These are phyloP conservation scores for Lodderomyces orthopsilosis DNA, from an alignment of 1,139 yeast species.

Conservation along the genomic window DNA sequence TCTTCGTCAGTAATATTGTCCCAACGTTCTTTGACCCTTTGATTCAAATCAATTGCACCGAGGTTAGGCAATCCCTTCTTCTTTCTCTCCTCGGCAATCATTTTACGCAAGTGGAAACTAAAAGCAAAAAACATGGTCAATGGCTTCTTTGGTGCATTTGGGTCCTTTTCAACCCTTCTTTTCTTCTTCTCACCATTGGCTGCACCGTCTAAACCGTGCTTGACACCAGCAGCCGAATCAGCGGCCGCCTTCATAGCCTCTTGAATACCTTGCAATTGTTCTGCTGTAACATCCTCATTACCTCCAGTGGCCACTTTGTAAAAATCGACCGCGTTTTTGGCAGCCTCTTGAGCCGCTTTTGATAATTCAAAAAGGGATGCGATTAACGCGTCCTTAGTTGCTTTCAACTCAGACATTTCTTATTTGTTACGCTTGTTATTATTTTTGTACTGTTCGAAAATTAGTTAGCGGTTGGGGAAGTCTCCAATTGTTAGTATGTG, in stretches of 20 bases:
- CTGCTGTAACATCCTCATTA: conserved; percentile 32
- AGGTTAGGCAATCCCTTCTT: conserved; percentile 58
- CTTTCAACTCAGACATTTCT: conserved; percentile 35
- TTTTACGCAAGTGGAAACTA: conserved; percentile 61
- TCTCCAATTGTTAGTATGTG: neutral
- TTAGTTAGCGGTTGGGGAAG: conserved; percentile 3
- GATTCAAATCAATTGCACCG: conserved; percentile 73
- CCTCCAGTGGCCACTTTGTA: conserved; percentile 47
- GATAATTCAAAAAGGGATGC: conserved; percentile 77
- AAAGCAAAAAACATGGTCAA: conserved; percentile 81
- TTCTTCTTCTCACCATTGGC: conserved; percentile 23
- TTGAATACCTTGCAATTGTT: conserved; percentile 35
- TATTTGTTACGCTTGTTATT: neutral
- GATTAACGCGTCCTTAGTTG: conserved; percentile 55
- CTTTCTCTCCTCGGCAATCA: conserved; percentile 62
- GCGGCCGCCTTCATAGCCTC: conserved; percentile 19
- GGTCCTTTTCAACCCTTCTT: conserved; percentile 54
- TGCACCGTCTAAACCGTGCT: conserved; percentile 22
- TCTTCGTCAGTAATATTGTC: conserved; percentile 62
- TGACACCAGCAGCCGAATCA: conserved; percentile 18
- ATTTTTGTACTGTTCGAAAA: neutral
- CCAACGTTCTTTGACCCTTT: conserved; percentile 79
- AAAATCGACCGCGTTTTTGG: conserved; percentile 66
- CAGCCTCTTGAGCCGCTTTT: conserved; percentile 75
- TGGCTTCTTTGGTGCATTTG: conserved; percentile 64